A percentile compares a stretch with the other conserved stretches of the same genome.
phyloP scores from a whole-genome alignment of 2,329 filamentous ascomycete species.

The Trichophyton mentagrophytes region DNA sequence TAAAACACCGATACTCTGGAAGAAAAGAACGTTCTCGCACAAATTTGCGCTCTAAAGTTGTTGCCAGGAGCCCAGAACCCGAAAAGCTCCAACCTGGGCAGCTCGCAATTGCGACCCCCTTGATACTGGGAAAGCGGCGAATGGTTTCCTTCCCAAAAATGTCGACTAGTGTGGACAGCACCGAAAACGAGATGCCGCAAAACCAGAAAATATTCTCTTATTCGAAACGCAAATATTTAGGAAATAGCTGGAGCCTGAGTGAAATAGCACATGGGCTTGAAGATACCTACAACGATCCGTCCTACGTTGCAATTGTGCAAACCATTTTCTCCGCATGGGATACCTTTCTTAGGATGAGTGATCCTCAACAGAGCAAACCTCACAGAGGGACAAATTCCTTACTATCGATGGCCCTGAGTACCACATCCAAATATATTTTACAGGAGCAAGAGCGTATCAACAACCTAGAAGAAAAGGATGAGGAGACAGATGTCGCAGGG shows the following conservation, averaged over 20 bases:
- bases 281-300: conserved; percentile 15
- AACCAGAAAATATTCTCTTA: not conserved
- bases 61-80: conserved; percentile 26
- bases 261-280: conserved; percentile 23
- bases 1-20: conserved; percentile 28
- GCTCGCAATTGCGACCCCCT: conserved; percentile 31
- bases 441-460: conserved; percentile 26
- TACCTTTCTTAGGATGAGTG: conserved; percentile 27
- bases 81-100: conserved; percentile 27
- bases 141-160: not conserved
- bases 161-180: not conserved
- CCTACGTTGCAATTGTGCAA: conserved; percentile 25
- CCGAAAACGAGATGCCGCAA: not conserved
- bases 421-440: conserved; percentile 28
- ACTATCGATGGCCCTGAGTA: conserved; percentile 25
- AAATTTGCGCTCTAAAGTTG: conserved; percentile 18
- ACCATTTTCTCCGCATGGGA: conserved; percentile 25
- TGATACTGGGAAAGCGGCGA: conserved; percentile 25
- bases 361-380: conserved; percentile 9
- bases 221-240: not conserved
- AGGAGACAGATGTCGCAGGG: conserved; percentile 29
- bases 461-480: conserved; percentile 20
- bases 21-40: conserved; percentile 17
- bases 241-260: conserved; percentile 11
- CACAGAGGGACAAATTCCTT: conserved; percentile 24